Percentiles rank a stretch among this genome's conserved stretches.
Evolutionary conservation across 805 yeast species (phyloP).

Genomic region (Metschnikowia cerradonensis): DNA sequence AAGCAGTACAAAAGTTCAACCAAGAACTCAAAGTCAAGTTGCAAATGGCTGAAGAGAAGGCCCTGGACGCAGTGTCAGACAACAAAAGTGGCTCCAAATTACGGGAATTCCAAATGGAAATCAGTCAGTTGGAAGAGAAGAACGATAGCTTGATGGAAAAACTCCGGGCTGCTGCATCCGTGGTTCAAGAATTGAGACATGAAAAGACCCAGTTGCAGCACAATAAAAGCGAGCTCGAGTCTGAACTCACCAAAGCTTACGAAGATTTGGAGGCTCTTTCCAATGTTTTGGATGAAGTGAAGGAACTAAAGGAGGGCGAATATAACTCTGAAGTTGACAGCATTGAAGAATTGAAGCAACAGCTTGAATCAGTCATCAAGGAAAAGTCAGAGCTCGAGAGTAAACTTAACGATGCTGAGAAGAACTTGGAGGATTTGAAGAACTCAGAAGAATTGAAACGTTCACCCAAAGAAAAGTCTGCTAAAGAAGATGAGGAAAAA

Average conservation of each 20-base stretch:
- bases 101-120: slow-evolving; percentile 9
- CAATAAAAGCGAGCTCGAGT: slow-evolving; percentile 6
- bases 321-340: not conserved
- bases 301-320: slow-evolving; percentile 1
- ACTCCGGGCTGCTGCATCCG: slow-evolving; percentile 36
- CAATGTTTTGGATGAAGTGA: slow-evolving; percentile 10
- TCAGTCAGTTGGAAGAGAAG: slow-evolving; percentile 21
- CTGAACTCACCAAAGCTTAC: slow-evolving; percentile 12
- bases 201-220: slow-evolving; percentile 6
- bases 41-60: slow-evolving; percentile 14
- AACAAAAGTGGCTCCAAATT: slow-evolving; percentile 17
- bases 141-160: slow-evolving; percentile 40
- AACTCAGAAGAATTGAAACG: not conserved
- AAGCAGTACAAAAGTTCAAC: slow-evolving; percentile 21
- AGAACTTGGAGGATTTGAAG: slow-evolving; percentile 5
- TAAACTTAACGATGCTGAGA: not conserved
- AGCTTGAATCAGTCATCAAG: not conserved
- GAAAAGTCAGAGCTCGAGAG: slow-evolving; percentile 15
- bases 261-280: slow-evolving; percentile 12
- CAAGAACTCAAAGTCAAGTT: slow-evolving; percentile 24
- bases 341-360: not conserved
- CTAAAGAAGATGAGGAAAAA: not conserved
- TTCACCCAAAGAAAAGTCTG: not conserved
- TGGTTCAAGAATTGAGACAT: slow-evolving; percentile 30
- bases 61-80: not conserved